These are phyloP conservation scores for Didymella lethalis DNA, from an alignment of 2,329 filamentous ascomycete species.

Conservation along the genomic window DNA sequence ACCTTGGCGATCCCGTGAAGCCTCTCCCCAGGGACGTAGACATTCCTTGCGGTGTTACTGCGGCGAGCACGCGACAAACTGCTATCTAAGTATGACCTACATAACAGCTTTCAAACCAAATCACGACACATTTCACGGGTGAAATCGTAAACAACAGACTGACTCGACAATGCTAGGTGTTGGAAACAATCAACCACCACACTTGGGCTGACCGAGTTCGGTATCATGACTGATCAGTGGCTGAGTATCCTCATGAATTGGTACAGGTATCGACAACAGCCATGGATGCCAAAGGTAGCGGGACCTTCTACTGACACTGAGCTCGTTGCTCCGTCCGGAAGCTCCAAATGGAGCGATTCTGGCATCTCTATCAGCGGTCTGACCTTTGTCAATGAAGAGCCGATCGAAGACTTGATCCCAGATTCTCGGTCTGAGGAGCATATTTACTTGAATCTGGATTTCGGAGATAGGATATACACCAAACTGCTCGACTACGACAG, in stretches of 20 bases:
- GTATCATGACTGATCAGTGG: slow-evolving; percentile 5
- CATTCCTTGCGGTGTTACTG: slow-evolving; percentile 15
- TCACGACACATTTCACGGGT: slow-evolving; percentile 1
- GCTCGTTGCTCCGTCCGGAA: background rate
- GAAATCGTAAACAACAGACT: background rate
- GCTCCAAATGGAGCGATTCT: background rate
- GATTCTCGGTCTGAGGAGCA: background rate
- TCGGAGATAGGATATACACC: slow-evolving; percentile 8
- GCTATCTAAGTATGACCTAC: slow-evolving; percentile 3
- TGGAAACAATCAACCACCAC: background rate
- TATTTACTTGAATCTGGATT: slow-evolving; percentile 6
- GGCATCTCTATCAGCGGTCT: background rate
- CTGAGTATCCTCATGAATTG: background rate
- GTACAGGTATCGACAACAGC: background rate
- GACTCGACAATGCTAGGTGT: background rate
- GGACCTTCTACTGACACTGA: background rate
- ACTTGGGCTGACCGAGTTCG: background rate
- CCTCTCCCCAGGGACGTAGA: background rate
- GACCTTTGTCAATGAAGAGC: background rate
- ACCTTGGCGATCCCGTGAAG: slow-evolving; percentile 1
- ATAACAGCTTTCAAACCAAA: background rate
- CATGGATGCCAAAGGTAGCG: background rate
- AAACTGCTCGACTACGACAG: slow-evolving; percentile 24
- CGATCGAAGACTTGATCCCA: background rate
- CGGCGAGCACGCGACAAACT: slow-evolving; percentile 8